phyloP scores from a whole-genome alignment of 495 filamentous ascomycete genomes.

The Neurospora hispaniola region DNA sequence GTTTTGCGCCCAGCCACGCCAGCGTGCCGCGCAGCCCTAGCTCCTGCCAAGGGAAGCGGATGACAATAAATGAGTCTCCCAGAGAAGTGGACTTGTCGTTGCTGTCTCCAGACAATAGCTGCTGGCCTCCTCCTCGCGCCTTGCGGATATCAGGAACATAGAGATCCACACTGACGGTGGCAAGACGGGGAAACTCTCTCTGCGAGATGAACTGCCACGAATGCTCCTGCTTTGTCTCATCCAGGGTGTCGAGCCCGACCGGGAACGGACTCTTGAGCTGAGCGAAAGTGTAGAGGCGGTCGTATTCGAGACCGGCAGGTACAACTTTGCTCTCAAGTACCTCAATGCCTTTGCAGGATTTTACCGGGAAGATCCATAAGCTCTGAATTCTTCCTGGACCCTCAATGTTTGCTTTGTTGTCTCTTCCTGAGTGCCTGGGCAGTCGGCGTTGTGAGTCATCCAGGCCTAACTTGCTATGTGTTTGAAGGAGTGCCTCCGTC shows the following conservation, averaged over 20 bases:
- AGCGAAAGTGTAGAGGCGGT: slow-evolving; percentile 77
- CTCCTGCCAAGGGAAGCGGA: slow-evolving; percentile 50
- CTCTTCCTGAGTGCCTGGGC: slow-evolving; percentile 11
- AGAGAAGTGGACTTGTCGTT: slow-evolving; percentile 25
- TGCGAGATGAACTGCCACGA: slow-evolving; percentile 78
- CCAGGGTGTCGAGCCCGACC: slow-evolving; percentile 24
- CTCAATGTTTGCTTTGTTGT: slow-evolving; percentile 18
- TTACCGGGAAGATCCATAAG: slow-evolving; percentile 79
- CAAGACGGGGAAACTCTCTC: slow-evolving; percentile 58
- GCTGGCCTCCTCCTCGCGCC: slow-evolving; percentile 14
- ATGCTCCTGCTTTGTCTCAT: slow-evolving; percentile 35
- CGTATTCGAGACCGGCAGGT: slow-evolving; percentile 64
- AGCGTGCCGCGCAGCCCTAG: slow-evolving; percentile 31
- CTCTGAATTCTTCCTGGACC: slow-evolving; percentile 49
- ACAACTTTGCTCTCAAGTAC: slow-evolving; percentile 55
- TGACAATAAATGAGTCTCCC: slow-evolving; percentile 41
- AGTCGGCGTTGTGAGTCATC: slow-evolving; percentile 30
- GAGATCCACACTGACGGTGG: slow-evolving; percentile 64
- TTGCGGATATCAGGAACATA: slow-evolving; percentile 63
- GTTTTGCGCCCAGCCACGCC: slow-evolving; percentile 31
- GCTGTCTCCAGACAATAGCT: slow-evolving; percentile 4
- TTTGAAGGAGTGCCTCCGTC: slow-evolving; percentile 38
- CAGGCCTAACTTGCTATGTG: slow-evolving; percentile 31
- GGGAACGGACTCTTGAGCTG: slow-evolving; percentile 49
- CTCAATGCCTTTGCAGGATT: slow-evolving; percentile 77